Base-by-base conservation (phyloP, 1,284 basidiomycete species). In the Naganishia liquefaciens region DNA sequence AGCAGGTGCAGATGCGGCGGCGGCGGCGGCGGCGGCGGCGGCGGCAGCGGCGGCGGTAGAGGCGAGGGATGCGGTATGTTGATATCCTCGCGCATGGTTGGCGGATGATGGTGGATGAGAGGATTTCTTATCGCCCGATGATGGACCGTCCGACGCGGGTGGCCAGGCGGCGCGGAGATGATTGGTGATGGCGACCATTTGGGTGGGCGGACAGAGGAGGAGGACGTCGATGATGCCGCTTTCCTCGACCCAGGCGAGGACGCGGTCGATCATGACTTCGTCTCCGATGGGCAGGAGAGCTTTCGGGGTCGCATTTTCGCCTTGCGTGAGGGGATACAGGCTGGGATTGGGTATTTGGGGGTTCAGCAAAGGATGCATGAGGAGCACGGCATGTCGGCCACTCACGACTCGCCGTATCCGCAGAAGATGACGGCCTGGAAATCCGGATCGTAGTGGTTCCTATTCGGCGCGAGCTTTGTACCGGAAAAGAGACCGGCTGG, bases 111-210 rank as follows among this genome's bases (percentile, higher is more conserved):
- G 89, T 71, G 88, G 85, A 64, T 58, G 43, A 2, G 44, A 17
- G 5, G 55, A 49, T 49, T 60, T 60, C 17, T 50, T 49, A 3
- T 47, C 54, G 28, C n/a, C 33, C 33, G 33, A 10, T 13, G 55
- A 33, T 39, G 93, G 86, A 73, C 91, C 87, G 72, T 93, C 88
- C 19, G 89, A 88, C 70, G 46, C 46, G 3, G 93, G 86, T 1
- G 87, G 82, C 2, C 84, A 81, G 13, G 88, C 85, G 73, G 91
- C 89, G 3, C 63, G 84, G 79, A 11, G 88, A 81, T 21, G 92
- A 91, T 69, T 90, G 90, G 69, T 95, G 87, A 64, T 95, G 81
- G 27, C 94, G 82, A 49, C 93, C 86, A 76, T 94, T 92, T 95
- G 73, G 15, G 37, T 60, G 5, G 42, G 42, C 39, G 68, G 61